Base-by-base conservation (phyloP, 192 early-diverging fungal genomes). In the Coemansia reversa region DNA sequence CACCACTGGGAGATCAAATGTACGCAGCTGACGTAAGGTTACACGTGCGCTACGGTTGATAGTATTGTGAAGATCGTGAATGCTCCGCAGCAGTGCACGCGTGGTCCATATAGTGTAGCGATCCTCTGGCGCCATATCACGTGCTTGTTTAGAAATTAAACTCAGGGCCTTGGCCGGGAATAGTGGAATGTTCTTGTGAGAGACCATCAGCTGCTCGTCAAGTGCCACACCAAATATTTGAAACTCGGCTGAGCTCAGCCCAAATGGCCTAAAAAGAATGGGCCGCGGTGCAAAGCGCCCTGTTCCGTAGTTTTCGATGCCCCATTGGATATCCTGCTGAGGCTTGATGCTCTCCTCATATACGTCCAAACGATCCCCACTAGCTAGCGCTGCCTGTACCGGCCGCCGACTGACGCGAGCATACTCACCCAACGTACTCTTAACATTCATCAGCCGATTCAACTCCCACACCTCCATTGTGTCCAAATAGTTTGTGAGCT, bases 141-240 rank as follows among this genome's bases (percentile, higher is more conserved):
- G 51, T n/a, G 73, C 64, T 32, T 49, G 76, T 74, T 89, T 85
- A 50, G 76, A 62, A 50, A 92, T 84, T 5, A 81, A 74, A 45
- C 82, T 84, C 45, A 92, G 68, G 11, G 84, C 76, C 69, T 85
- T 84, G 48, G 79, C 78, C 0, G 88, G 81, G 33, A 92, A 75
- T 51, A 85, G 70, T 24, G 90, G 90, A 6, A 88, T 83, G 55
- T 71, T 76, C 62, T 84, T 83, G 27, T 84, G 75, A 30, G 83
- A 83, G 24, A 86, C 79, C 55, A 85, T 74, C 23, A 84, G 82
- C 53, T 87, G 83, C 62, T 90, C 87, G 20, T 87, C 88, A 50
- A 92, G 84, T 19, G 86, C 70, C 49, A 92, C 88, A 16, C 89
- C 90, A 82, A 92, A 92, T 24, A 88, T 79, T 81, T 92, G 90